Evolutionary conservation across 495 filamentous ascomycete genomes (phyloP).

Genomic region (Aspergillus incahuasiensis): DNA sequence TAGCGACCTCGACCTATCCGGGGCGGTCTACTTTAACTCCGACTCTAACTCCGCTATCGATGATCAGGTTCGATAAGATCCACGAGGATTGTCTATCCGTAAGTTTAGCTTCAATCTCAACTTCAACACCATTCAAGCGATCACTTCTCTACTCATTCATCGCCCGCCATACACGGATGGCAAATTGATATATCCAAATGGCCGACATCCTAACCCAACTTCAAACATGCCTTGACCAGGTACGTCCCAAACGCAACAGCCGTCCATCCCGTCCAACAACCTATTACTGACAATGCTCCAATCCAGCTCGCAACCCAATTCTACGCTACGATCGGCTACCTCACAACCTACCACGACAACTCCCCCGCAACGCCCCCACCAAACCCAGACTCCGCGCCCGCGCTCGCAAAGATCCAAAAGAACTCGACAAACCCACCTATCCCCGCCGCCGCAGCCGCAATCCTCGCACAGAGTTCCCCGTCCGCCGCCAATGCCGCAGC

Average conservation of each 20-base stretch:
- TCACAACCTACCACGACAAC: slow-evolving; percentile 76
- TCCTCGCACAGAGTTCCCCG: slow-evolving; percentile 27
- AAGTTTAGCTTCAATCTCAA: neutral
- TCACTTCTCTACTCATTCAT: no score
- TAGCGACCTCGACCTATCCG: no score
- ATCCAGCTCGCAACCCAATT: slow-evolving; percentile 92
- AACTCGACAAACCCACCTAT: slow-evolving; percentile 38
- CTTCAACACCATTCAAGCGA: neutral
- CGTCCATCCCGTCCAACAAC: neutral
- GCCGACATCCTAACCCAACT: slow-evolving; percentile 89
- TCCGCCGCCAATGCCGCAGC: slow-evolving; percentile 13
- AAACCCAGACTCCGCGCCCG: slow-evolving; percentile 47
- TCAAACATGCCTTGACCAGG: slow-evolving; percentile 91
- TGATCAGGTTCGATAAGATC: no score
- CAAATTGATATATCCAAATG: slow-evolving; percentile 48
- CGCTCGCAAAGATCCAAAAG: slow-evolving; percentile 40
- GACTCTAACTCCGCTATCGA: neutral
- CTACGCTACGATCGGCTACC: slow-evolving; percentile 78
- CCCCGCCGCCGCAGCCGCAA: slow-evolving; percentile 33
- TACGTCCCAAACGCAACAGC: slow-evolving; percentile 27
- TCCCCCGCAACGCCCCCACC: slow-evolving; percentile 57
- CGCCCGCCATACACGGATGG: neutral
- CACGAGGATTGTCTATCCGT: neutral
- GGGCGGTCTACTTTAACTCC: neutral
- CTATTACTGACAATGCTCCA: no score